Conservation (phyloP, 306 rosid species). For the Cucurbita pepo region DNA sequence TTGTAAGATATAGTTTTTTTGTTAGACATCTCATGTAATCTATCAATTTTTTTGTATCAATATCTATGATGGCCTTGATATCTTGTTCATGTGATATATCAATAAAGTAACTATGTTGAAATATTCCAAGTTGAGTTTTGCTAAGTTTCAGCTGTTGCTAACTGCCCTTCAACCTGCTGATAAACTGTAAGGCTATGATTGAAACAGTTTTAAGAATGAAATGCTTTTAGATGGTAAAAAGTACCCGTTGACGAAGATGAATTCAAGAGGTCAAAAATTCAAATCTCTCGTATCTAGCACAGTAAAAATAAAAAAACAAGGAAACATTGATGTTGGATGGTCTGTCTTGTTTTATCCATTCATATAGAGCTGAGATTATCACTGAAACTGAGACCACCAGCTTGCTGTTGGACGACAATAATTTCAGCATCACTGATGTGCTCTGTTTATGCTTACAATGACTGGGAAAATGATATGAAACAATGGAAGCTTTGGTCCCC, state of each 20-base stretch:
- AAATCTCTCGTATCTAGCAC: not conserved
- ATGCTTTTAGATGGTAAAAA: not conserved
- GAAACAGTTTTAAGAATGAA: not conserved
- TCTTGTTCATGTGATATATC: not conserved
- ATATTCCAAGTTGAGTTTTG: not conserved
- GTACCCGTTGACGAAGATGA: not conserved
- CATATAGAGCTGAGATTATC: not conserved
- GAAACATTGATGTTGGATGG: not conserved
- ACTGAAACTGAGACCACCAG: not conserved
- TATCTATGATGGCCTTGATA: not conserved
- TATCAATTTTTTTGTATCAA: not conserved
- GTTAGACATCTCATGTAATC: not conserved
- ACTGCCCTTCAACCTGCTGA: not conserved
- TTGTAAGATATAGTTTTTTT: not conserved
- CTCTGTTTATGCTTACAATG: conserved; percentile 3
- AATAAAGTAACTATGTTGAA: not conserved
- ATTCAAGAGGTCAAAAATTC: not conserved
- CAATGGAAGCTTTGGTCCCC: conserved; percentile 12
- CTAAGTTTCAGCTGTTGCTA: not conserved
- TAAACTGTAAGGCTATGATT: not conserved
- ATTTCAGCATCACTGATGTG: conserved; percentile 6
- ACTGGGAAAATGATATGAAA: not conserved
- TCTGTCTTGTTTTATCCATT: not conserved
- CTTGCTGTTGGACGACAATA: not conserved
- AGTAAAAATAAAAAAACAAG: not conserved